Conservation (phyloP, 257 asterid genomes). For the Primulina eburnea region DNA sequence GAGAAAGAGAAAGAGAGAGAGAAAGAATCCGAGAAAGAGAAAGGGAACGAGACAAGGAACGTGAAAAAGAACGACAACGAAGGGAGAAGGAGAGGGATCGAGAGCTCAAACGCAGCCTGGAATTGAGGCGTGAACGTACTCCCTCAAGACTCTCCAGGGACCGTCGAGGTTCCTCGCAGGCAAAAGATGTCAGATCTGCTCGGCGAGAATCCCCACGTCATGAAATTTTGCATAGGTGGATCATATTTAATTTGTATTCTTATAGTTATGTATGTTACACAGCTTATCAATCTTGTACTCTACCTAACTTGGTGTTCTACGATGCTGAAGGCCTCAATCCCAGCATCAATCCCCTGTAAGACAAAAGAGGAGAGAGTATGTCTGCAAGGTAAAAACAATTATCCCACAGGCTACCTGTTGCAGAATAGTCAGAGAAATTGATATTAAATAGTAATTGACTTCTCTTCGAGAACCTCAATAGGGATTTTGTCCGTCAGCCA, state of each 20-base stretch:
- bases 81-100: slow-evolving; percentile 73
- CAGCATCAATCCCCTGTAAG: slow-evolving; percentile 63
- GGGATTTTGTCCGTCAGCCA: slow-evolving; percentile 15
- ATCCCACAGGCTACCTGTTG: slow-evolving; percentile 44
- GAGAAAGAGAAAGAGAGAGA: slow-evolving; percentile 54
- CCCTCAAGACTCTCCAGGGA: slow-evolving; percentile 80
- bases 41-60: slow-evolving; percentile 44
- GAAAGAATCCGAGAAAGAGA: slow-evolving; percentile 48
- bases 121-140: slow-evolving; percentile 61
- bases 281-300: slow-evolving; percentile 60
- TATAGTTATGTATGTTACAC: slow-evolving; percentile 58
- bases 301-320: slow-evolving; percentile 76
- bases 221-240: slow-evolving; percentile 90
- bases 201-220: slow-evolving; percentile 80
- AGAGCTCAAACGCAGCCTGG: slow-evolving; percentile 58
- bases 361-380: slow-evolving; percentile 88
- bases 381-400: slow-evolving; percentile 86
- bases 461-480: slow-evolving; percentile 25
- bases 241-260: slow-evolving; percentile 57
- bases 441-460: slow-evolving; percentile 20
- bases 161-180: slow-evolving; percentile 64
- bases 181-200: slow-evolving; percentile 65
- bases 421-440: slow-evolving; percentile 37
- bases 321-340: slow-evolving; percentile 84
- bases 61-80: slow-evolving; percentile 49